Conservation (phyloP, 139 green algal species). For the Chlorella vulgaris region DNA sequence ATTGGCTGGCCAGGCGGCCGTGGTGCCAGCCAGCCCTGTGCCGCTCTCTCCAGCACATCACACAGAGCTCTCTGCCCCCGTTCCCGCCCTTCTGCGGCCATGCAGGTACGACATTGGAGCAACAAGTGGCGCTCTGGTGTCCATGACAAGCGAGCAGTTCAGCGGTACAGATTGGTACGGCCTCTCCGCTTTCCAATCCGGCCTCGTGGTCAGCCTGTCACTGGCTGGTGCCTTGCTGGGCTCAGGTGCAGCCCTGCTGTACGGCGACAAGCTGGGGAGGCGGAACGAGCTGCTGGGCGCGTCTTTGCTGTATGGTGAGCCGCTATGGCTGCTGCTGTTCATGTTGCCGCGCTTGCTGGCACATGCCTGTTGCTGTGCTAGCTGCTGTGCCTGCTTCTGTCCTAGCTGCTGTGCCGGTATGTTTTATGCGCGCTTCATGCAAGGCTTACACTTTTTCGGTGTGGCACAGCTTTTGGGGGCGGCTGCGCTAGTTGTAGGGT, state of each 20-base stretch:
- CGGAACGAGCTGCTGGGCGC: conserved; percentile 80
- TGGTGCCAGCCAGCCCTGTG: not conserved
- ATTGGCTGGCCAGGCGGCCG: too few relatives aligned
- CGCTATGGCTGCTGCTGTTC: not conserved
- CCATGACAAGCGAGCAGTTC: conserved; percentile 57
- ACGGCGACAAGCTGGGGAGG: conserved; percentile 80
- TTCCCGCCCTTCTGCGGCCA: not conserved
- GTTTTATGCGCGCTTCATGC: too few relatives aligned
- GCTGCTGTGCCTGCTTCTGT: not conserved
- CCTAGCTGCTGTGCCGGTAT: too few relatives aligned
- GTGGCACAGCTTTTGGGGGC: too few relatives aligned
- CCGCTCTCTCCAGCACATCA: not conserved
- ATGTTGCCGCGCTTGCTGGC: not conserved
- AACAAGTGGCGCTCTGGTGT: conserved; percentile 79
- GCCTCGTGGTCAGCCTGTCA: conserved; percentile 75
- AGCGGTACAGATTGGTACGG: conserved; percentile 74
- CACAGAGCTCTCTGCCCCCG: not conserved
- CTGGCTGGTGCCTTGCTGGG: conserved; percentile 84
- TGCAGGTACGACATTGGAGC: conserved; percentile 85
- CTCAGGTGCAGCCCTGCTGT: conserved; percentile 65
- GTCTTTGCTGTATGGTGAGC: conserved; percentile 68
- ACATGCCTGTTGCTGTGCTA: not conserved
- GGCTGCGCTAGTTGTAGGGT: too few relatives aligned
- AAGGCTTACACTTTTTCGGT: too few relatives aligned
- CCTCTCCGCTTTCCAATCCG: conserved; percentile 62